These are phyloP conservation scores for Lonicera japonica DNA, from an alignment of 129 eudicot species.

Conservation along the genomic window DNA sequence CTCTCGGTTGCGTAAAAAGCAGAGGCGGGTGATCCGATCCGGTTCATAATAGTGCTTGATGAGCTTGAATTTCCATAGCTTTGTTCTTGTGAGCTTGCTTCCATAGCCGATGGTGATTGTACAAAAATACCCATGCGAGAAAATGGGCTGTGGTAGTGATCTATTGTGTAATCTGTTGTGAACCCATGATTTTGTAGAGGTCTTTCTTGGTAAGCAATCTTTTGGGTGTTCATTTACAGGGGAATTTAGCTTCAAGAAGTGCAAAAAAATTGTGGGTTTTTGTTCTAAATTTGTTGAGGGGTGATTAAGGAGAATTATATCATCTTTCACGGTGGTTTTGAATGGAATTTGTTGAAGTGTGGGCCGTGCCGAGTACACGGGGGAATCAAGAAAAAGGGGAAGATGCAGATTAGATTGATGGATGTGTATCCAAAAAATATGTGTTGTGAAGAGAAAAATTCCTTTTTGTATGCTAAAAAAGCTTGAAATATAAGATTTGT, in stretches of 20 bases:
- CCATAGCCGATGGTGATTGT: conserved; percentile 24
- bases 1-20: conserved; percentile 60
- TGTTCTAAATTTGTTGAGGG: neutral
- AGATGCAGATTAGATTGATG: conserved; percentile 7
- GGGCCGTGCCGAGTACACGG: neutral
- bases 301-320: neutral
- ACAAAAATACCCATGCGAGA: conserved; percentile 34
- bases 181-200: conserved; percentile 17
- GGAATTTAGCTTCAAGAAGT: neutral
- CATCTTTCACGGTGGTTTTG: conserved; percentile 5
- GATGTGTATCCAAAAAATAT: neutral
- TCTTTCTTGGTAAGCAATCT: conserved; percentile 35
- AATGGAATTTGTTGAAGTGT: neutral
- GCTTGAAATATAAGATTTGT: conserved; percentile 23
- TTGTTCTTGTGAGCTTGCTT: conserved; percentile 11
- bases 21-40: conserved; percentile 56
- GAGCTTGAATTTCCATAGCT: conserved; percentile 25
- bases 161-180: conserved; percentile 10
- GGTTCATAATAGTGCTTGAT: conserved; percentile 44
- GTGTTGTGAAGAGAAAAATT: neutral
- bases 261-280: neutral
- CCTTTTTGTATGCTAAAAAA: conserved; percentile 13
- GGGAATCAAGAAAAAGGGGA: neutral
- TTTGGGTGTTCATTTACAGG: conserved; percentile 28
- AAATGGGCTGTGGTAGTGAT: neutral